These are phyloP conservation scores for Calocybe gangraenosa DNA, from an alignment of 768 basidiomycete genomes.

Conservation along the genomic window DNA sequence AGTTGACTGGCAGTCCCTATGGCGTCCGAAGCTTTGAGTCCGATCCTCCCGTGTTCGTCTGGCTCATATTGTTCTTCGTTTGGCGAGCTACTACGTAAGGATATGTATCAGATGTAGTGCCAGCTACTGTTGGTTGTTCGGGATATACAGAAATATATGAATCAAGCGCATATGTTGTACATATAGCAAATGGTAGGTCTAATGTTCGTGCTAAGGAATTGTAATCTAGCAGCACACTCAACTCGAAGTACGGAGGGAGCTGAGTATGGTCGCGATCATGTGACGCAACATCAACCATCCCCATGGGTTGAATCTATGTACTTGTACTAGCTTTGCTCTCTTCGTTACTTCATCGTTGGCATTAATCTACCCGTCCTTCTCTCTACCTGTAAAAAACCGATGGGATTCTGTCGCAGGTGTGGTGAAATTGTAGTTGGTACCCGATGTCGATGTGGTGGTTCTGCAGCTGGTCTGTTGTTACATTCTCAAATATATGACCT, in stretches of 20 bases:
- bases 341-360: no score
- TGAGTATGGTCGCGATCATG: constrained; percentile 14
- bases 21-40: constrained; percentile 28
- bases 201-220: constrained; percentile 60
- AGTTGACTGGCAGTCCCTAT: constrained; percentile 59
- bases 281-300: neutral
- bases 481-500: neutral
- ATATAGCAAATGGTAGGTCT: no score
- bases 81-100: neutral
- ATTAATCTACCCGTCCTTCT: no score
- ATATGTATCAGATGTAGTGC: neutral
- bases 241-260: constrained; percentile 38
- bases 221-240: constrained; percentile 43
- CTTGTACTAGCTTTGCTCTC: neutral
- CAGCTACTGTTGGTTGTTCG: neutral
- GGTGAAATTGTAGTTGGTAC: constrained; percentile 73
- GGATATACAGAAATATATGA: no score
- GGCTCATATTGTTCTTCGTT: neutral
- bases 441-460: constrained; percentile 80
- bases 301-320: no score
- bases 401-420: constrained; percentile 86
- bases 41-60: neutral
- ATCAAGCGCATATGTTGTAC: no score
- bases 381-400: no score
- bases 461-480: constrained; percentile 62